phyloP scores from a whole-genome alignment of 2,329 filamentous ascomycete species.

The Orbilia ellipsospora region DNA sequence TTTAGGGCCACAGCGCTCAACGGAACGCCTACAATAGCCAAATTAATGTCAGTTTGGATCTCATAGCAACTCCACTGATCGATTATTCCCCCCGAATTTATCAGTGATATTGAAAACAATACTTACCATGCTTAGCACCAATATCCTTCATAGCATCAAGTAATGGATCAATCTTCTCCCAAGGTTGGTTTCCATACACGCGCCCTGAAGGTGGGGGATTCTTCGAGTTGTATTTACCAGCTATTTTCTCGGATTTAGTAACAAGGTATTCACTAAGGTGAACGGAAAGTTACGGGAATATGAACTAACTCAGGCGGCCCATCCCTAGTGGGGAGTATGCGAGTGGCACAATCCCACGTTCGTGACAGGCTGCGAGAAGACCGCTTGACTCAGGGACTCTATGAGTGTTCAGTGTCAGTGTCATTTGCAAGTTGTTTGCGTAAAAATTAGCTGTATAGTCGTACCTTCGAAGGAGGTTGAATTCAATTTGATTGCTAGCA shows the following conservation, averaged over 20 bases:
- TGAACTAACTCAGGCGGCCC: conserved; percentile 61
- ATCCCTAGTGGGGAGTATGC: conserved; percentile 64
- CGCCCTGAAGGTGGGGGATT: conserved; percentile 62
- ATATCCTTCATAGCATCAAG: conserved; percentile 62
- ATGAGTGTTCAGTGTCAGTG: not conserved
- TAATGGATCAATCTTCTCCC: conserved; percentile 63
- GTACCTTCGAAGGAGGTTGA: conserved; percentile 63
- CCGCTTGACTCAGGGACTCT: conserved; percentile 62
- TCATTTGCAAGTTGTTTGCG: too few relatives aligned
- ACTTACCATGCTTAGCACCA: conserved; percentile 61
- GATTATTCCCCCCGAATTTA: not conserved
- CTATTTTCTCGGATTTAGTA: conserved; percentile 1
- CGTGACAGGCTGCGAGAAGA: conserved; percentile 63
- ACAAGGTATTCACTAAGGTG: not conserved
- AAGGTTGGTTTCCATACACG: conserved; percentile 64
- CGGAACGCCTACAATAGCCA: conserved; percentile 19
- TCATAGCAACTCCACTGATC: not conserved
- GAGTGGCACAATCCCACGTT: conserved; percentile 64
- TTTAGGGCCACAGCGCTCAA: conserved; percentile 64
- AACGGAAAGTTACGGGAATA: not conserved
- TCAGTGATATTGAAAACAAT: conserved; percentile 30
- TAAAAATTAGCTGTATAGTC: conserved; percentile 1
- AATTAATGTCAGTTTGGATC: not conserved
- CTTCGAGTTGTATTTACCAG: conserved; percentile 62
- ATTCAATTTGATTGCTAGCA: conserved; percentile 65